phyloP scores from a whole-genome alignment of 2,329 filamentous ascomycete genomes.

The Chaetothyriales sp. region DNA sequence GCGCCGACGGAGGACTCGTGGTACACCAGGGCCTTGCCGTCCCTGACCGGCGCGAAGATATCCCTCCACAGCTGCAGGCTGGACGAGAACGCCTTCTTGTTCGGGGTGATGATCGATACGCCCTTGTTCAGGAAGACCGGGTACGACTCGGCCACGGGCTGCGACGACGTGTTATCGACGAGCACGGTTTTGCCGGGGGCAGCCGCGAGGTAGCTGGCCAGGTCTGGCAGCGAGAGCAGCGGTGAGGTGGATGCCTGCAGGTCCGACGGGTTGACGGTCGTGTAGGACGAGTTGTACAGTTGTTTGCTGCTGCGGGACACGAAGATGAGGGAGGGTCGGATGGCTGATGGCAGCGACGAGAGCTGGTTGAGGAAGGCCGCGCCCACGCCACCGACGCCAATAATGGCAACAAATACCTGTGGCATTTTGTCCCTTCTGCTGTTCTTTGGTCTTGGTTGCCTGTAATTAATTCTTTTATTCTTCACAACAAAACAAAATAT shows the following conservation, averaged over 20 bases:
- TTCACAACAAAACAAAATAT: too few species aligned
- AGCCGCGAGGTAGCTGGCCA: conserved; percentile 61
- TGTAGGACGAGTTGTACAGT: conserved; percentile 49
- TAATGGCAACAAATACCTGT: conserved; percentile 9
- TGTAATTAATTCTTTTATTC: too few species aligned
- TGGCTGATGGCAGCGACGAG: conserved; percentile 49
- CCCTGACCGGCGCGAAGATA: conserved; percentile 60
- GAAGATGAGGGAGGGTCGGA: conserved; percentile 64
- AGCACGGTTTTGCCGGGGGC: conserved; percentile 68
- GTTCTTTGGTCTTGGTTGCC: not conserved
- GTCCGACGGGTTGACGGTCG: conserved; percentile 40
- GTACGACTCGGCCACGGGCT: conserved; percentile 70
- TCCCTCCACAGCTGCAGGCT: conserved; percentile 68
- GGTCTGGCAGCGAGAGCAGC: conserved; percentile 51
- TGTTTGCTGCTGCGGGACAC: conserved; percentile 75
- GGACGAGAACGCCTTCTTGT: conserved; percentile 94
- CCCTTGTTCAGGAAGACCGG: conserved; percentile 65
- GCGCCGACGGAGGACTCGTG: conserved; percentile 93
- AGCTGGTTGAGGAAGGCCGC: conserved; percentile 81
- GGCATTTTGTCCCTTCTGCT: not conserved
- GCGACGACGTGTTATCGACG: conserved; percentile 90
- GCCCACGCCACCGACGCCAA: conserved; percentile 84
- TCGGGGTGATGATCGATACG: conserved; percentile 85
- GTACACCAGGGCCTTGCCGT: conserved; percentile 58
- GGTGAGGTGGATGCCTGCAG: conserved; percentile 50